phyloP scores from a whole-genome alignment of 78 protist genomes.

The Paratrimastix pyriformis region DNA sequence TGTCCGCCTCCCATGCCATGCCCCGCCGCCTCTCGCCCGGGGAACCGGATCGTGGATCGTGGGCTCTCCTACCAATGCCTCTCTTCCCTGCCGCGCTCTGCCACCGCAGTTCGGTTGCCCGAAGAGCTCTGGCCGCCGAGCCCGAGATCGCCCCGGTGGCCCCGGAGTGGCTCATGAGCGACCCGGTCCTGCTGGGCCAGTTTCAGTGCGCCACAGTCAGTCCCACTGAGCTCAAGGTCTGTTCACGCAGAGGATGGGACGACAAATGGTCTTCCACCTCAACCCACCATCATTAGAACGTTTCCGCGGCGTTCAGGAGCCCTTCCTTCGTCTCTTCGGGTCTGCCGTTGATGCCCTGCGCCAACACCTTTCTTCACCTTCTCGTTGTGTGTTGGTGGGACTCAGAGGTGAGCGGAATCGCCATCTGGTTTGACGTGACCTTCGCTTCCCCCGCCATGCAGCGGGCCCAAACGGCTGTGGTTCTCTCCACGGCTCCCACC shows the following conservation, averaged over 20 bases:
- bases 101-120: too few species aligned
- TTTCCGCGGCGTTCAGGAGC: background rate
- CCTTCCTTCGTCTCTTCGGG: too few species aligned
- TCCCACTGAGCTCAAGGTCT: slow-evolving; percentile 3
- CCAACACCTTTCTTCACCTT: background rate
- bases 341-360: too few species aligned
- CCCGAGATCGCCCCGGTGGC: too few species aligned
- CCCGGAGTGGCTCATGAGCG: background rate
- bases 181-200: too few species aligned
- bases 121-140: too few species aligned
- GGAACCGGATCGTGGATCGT: too few species aligned
- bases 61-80: too few species aligned
- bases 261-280: background rate
- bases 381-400: background rate
- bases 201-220: too few species aligned
- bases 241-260: background rate
- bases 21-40: too few species aligned
- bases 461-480: background rate
- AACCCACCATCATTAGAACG: background rate
- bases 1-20: too few species aligned
- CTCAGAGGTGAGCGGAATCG: background rate
- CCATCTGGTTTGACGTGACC: slow-evolving; percentile 5
- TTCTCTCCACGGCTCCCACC: background rate
- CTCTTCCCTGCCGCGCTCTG: too few species aligned
- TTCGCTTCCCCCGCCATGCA: background rate